Evolutionary conservation across 192 early-diverging fungal species (phyloP), one percentile per base, ranked within the genome.

Genomic region (Coemansia javaensis): DNA sequence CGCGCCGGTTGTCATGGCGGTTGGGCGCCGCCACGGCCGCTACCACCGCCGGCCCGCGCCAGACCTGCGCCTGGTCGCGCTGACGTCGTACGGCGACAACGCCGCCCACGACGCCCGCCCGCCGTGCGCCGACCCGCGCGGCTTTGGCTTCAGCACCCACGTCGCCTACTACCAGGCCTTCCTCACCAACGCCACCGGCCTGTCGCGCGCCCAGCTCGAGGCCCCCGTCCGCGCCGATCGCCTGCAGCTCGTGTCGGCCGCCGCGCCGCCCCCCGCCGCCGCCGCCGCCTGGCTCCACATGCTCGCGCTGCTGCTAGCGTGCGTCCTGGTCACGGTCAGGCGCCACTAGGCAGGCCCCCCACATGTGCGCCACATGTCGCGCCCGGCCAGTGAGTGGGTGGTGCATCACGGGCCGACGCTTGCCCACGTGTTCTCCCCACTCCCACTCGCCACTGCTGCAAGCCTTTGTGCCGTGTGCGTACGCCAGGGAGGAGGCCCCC

Each of bases 11-110:
- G 28, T 75, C 1, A 37, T 72, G 24, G 47, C 51, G n/a, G 22
- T 42, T 11, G 40, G 23, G 2, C 14, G 16, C 13, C n/a, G 5
- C 28, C 5, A 9, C 28, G 1, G 28, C 5, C 28, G 28, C 7
- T 10, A 8, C 7, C 28, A 30, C 7, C n/a, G n/a, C n/a, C n/a
- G n/a, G n/a, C n/a, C n/a, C 25, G 15, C 18, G 34, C 12, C 22
- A 34, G 16, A 63, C 8, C 15, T 59, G 45, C 50, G 54, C 16
- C 42, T 67, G 49, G 55, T 65, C 14, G 75, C 63, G 27, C 31
- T 77, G 35, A 77, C 75, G 10, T 71, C 67, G 13, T 77, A 61
- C 35, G 75, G 75, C 8, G 68, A 77, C 40, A 72, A 65, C 17
- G 32, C 39, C 16, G 10, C n/a, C 18, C 56, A 64, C 30, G 56